phyloP scores from a whole-genome alignment of 768 basidiomycete genomes.

The Xanthoconium purpureum region DNA sequence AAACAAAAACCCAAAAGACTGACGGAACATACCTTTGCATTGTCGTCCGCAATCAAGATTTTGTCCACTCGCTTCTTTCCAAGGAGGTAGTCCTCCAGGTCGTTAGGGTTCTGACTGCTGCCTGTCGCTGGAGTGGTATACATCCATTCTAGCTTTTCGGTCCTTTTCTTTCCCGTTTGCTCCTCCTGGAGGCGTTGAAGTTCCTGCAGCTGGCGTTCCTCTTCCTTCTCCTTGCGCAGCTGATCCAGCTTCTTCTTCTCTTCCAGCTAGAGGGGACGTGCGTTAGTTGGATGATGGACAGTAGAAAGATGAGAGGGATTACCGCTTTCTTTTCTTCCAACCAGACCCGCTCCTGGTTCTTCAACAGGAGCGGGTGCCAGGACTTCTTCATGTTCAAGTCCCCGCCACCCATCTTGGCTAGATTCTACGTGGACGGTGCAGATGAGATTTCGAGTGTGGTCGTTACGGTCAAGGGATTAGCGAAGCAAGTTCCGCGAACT shows the following conservation, averaged over 20 bases:
- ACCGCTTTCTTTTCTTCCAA: slow-evolving; percentile 96
- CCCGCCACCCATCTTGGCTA: slow-evolving; percentile 91
- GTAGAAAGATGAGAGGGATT: neutral
- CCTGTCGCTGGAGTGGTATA: slow-evolving; percentile 96
- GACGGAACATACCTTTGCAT: slow-evolving; percentile 64
- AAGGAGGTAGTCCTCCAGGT: slow-evolving; percentile 93
- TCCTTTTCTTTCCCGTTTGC: slow-evolving; percentile 90
- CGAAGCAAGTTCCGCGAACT: neutral
- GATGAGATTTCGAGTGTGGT: slow-evolving; percentile 4
- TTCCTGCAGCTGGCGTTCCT: slow-evolving; percentile 95
- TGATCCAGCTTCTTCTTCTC: slow-evolving; percentile 99
- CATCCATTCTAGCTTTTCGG: slow-evolving; percentile 99
- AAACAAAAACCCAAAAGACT: neutral
- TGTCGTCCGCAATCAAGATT: slow-evolving; percentile 87
- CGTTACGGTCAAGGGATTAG: slow-evolving; percentile 1
- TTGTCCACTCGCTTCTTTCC: slow-evolving; percentile 99
- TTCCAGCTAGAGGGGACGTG: slow-evolving; percentile 62
- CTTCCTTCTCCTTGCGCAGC: slow-evolving; percentile 95
- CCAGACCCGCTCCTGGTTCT: slow-evolving; percentile 99
- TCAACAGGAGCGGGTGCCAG: slow-evolving; percentile 97
- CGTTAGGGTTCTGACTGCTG: slow-evolving; percentile 80
- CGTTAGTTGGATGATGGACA: slow-evolving; percentile 6
- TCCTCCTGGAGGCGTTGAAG: slow-evolving; percentile 94
- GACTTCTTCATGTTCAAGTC: slow-evolving; percentile 99
- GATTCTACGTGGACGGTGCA: slow-evolving; percentile 14